Evolutionary conservation across 257 asterid species (phyloP).

Genomic region (Thymus quinquecostatus): DNA sequence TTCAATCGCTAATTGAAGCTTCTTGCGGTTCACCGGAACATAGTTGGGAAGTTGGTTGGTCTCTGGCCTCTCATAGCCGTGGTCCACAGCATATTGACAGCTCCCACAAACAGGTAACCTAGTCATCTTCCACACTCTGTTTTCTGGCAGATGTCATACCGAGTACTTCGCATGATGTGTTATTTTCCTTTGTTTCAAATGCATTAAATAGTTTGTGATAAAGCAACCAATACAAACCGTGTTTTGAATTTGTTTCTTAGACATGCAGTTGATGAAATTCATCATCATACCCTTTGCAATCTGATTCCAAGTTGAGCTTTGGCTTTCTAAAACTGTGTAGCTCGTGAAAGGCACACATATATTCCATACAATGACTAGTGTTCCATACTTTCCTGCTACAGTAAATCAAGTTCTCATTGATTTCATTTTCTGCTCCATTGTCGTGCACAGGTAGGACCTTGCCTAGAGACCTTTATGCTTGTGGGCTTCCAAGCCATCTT

Average conservation of each 20-base stretch:
- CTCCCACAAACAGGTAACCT: constrained; percentile 56
- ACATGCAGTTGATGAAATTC: constrained; percentile 17
- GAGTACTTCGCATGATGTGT: neutral
- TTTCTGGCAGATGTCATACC: neutral
- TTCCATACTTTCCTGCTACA: neutral
- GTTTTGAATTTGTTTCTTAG: constrained; percentile 1
- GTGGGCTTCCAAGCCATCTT: constrained; percentile 16
- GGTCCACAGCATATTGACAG: constrained; percentile 60
- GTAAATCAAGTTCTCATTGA: constrained; percentile 15
- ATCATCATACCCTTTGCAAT: constrained; percentile 14
- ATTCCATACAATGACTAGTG: neutral
- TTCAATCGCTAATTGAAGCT: constrained; percentile 83
- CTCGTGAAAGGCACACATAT: constrained; percentile 9
- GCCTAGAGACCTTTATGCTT: constrained; percentile 15
- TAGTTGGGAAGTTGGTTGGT: constrained; percentile 99
- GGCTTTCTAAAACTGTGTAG: constrained; percentile 14
- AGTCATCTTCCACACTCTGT: constrained; percentile 6
- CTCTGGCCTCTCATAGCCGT: constrained; percentile 74
- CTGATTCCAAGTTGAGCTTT: constrained; percentile 18
- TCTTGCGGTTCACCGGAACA: constrained; percentile 79
- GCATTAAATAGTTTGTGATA: neutral
- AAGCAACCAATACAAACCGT: neutral
- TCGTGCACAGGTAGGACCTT: constrained; percentile 12
- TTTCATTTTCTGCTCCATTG: constrained; percentile 24
- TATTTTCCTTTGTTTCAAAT: neutral